Percentiles rank a stretch among this genome's conserved stretches.
Conservation (phyloP, 352 stramenopile species). For the Aphanomyces euteiches region DNA sequence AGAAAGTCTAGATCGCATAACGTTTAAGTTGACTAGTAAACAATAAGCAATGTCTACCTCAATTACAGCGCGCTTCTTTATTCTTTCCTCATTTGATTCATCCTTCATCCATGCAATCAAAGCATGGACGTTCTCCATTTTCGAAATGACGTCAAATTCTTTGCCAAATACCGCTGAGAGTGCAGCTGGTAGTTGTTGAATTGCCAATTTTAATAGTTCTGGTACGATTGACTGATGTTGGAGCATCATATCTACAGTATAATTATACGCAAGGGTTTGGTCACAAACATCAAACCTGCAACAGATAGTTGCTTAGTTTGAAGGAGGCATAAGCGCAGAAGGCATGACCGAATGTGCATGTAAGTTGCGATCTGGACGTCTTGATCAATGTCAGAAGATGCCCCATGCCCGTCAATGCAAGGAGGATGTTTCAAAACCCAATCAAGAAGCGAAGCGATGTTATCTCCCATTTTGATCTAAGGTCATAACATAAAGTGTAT, state of each 20-base stretch:
- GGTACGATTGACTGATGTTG: not conserved
- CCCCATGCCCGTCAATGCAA: conserved; percentile 12
- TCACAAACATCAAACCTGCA: not conserved
- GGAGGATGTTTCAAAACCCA: not conserved
- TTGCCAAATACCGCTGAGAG: conserved; percentile 22
- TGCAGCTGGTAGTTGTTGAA: conserved; percentile 5
- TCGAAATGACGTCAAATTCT: conserved; percentile 25
- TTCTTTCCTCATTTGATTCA: not conserved
- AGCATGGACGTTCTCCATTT: conserved; percentile 23
- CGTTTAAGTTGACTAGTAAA: not conserved
- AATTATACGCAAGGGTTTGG: conserved; percentile 3
- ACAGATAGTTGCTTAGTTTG: not conserved
- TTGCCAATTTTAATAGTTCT: conserved; percentile 1
- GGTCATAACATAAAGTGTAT: not conserved
- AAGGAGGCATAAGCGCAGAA: not conserved
- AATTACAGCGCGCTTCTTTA: conserved; percentile 4
- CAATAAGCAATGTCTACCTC: not conserved
- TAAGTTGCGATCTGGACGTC: conserved; percentile 22
- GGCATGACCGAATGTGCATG: conserved; percentile 13
- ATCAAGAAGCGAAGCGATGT: not conserved
- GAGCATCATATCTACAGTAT: conserved; percentile 16
- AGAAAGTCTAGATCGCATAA: conserved; percentile 5
- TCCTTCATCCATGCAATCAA: conserved; percentile 24
- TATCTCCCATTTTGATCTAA: conserved; percentile 5
- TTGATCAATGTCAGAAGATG: conserved; percentile 8